Conservation (phyloP, 2,329 filamentous ascomycete genomes). For the Piedraia hortae region DNA sequence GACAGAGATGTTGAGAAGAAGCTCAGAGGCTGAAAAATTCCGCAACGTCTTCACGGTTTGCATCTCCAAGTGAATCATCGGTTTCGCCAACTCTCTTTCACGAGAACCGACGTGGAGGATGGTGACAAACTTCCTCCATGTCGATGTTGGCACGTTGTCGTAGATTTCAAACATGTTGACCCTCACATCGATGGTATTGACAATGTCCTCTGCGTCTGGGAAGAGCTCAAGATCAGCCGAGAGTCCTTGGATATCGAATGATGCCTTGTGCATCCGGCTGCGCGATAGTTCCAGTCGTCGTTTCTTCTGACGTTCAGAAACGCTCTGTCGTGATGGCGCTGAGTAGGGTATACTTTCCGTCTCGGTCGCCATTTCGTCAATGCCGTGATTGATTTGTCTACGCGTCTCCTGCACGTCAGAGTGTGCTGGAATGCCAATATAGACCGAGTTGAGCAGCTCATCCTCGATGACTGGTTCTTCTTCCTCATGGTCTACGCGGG, state of each 20-base stretch:
- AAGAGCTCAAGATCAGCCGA: constrained; percentile 61
- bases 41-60: constrained; percentile 67
- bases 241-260: constrained; percentile 70
- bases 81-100: constrained; percentile 48
- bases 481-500: constrained; percentile 30
- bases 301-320: constrained; percentile 7
- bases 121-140: constrained; percentile 94
- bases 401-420: constrained; percentile 53
- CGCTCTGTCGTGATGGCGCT: constrained; percentile 20
- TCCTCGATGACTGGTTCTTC: constrained; percentile 76
- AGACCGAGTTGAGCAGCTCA: constrained; percentile 95
- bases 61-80: constrained; percentile 74
- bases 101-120: constrained; percentile 74
- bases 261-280: constrained; percentile 81
- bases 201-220: constrained; percentile 47
- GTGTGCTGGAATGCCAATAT: constrained; percentile 74
- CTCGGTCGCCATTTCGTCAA: constrained; percentile 67
- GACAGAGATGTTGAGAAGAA: constrained; percentile 41
- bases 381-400: constrained; percentile 59
- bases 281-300: constrained; percentile 42
- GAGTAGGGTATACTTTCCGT: constrained; percentile 71
- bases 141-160: constrained; percentile 80
- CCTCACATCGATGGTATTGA: constrained; percentile 65
- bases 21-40: constrained; percentile 63
- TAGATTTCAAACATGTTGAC: constrained; percentile 69